Evolutionary conservation across 108 stramenopile species (phyloP).

Genomic region (Phaeodactylum tricornutum): DNA sequence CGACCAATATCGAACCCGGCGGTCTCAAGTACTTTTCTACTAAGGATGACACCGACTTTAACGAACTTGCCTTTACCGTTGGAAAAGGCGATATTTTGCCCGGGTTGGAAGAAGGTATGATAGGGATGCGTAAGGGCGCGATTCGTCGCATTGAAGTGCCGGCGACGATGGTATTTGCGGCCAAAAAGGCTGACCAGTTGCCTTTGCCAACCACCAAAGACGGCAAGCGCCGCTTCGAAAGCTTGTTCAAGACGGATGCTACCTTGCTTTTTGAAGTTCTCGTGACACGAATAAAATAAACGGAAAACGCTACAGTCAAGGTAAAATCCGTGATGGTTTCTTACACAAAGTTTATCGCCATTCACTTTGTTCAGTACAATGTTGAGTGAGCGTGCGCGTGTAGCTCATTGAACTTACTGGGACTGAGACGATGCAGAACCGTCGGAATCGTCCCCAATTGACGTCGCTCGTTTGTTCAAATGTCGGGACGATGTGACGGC

Average conservation of each 20-base stretch:
- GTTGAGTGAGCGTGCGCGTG: no score
- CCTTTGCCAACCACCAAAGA: slow-evolving; percentile 59
- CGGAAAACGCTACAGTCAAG: no score
- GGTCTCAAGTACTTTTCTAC: slow-evolving; percentile 44
- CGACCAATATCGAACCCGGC: slow-evolving; percentile 42
- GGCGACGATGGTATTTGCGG: slow-evolving; percentile 46
- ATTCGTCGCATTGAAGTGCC: slow-evolving; percentile 58
- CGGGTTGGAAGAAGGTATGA: slow-evolving; percentile 10
- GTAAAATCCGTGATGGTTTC: no score
- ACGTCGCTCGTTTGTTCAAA: no score
- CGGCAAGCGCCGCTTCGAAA: slow-evolving; percentile 47
- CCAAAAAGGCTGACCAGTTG: slow-evolving; percentile 43
- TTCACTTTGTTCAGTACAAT: no score
- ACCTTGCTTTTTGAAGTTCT: slow-evolving; percentile 64
- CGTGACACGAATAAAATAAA: slow-evolving; percentile 59
- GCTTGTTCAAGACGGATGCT: slow-evolving; percentile 68
- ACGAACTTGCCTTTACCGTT: slow-evolving; percentile 21
- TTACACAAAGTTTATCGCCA: no score
- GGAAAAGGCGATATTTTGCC: slow-evolving; percentile 12
- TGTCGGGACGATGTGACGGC: no score
- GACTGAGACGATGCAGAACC: no score
- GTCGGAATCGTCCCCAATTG: no score
- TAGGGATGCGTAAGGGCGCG: slow-evolving; percentile 13
- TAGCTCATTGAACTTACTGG: no score
- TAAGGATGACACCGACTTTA: slow-evolving; percentile 47